Conservation (phyloP, 345 rosid species). For the Populus nigra region DNA sequence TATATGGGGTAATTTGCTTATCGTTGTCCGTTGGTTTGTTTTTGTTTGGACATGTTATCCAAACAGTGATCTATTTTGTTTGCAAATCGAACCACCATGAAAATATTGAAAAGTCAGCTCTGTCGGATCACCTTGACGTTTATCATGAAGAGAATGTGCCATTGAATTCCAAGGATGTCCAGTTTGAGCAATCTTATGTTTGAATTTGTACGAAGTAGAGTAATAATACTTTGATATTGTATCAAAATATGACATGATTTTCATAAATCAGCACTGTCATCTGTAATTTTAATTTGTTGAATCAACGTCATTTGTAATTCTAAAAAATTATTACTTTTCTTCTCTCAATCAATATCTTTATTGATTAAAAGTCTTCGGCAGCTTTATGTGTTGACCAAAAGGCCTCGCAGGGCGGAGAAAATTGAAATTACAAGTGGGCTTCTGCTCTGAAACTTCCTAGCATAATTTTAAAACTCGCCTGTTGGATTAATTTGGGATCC, state of each 20-base stretch:
- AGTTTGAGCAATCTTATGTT: constrained; percentile 11
- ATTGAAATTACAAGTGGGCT: not conserved
- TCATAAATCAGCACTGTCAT: too few species aligned
- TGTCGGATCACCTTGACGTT: constrained; percentile 52
- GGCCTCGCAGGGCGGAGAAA: not conserved
- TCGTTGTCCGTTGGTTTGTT: constrained; percentile 33
- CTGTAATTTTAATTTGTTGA: too few species aligned
- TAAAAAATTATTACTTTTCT: too few species aligned
- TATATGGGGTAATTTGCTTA: constrained; percentile 29
- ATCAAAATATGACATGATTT: too few species aligned
- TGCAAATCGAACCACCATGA: constrained; percentile 63
- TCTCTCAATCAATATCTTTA: too few species aligned
- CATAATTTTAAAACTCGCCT: too few species aligned
- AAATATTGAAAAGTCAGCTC: constrained; percentile 47
- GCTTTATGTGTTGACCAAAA: not conserved
- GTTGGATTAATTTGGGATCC: too few species aligned
- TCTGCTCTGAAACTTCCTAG: not conserved
- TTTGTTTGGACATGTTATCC: constrained; percentile 38
- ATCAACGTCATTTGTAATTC: too few species aligned
- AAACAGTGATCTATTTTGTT: constrained; percentile 51
- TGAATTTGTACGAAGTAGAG: not conserved
- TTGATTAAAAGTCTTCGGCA: not conserved
- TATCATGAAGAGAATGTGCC: constrained; percentile 42
- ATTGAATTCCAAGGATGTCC: constrained; percentile 18
- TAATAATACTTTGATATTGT: too few species aligned